Evolutionary conservation across 768 basidiomycete genomes (phyloP), one percentile per base, ranked within the genome.

Genomic region (Sarcodon sp.): DNA sequence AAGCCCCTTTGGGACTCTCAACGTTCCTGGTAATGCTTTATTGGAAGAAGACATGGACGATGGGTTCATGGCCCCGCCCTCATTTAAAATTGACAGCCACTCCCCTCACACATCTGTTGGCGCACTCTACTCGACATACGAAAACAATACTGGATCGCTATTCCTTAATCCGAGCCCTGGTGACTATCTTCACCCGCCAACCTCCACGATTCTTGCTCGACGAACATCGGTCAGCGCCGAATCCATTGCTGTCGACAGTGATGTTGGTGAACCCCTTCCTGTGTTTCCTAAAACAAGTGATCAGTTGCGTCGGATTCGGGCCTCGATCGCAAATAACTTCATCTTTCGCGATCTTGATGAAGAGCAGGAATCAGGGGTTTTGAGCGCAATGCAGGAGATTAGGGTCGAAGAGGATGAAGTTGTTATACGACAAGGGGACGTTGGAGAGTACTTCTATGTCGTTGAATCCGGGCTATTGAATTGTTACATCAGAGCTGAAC

Each of bases 401-500:
- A 69, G 65, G 6, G 79, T 88, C 11, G 67, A 64, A 32, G 69
- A 76, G 52, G 82, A 83, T 52, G 83, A 92, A 54, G 82, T 93
- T n/a, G 83, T 99, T 52, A 97, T 99, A 55, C 79, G 87, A 45
- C 96, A 99, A 64, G 96, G 96, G 43, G 93, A 96, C 55, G 87
- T 89, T 15, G 96, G 96, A 47, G 93, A 97, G 57, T 92, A 82
- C 66, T 98, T 97, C 64, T 99, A 99, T 65, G 88, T 97, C 47
- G 91, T 98, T 53, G 96, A 98, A 66, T 73, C 76, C 39, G 96
- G 96, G 2, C 66, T 79, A 49, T 70, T 98, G 52, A 74, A 92
- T 55, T 87, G 90, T 62, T 97, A 81, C 63, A 80, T 84, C 54
- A 78, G 74, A 47, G 73, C 77, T 3, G 83, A 82, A 43, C 77